Evolutionary conservation across 257 asterid species (phyloP).

Genomic region (Gynochthodes officinalis): DNA sequence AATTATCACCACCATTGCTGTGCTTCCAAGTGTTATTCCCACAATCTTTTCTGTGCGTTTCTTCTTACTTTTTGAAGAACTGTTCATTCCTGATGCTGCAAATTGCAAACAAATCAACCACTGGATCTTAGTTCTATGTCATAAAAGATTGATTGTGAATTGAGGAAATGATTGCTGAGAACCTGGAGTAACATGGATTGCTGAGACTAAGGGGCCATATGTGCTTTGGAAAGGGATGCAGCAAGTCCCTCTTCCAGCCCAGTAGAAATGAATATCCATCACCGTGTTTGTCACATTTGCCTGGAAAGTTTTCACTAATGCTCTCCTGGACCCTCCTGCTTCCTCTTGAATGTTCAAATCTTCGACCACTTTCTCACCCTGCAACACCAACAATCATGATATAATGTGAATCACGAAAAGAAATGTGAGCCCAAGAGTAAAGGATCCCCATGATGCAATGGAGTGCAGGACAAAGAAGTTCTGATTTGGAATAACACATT

Average conservation of each 20-base stretch:
- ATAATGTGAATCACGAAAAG: not conserved
- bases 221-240: slow-evolving; percentile 70
- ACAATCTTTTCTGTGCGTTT: slow-evolving; percentile 33
- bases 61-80: slow-evolving; percentile 27
- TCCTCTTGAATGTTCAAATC: slow-evolving; percentile 46
- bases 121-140: no score
- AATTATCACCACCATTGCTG: slow-evolving; percentile 30
- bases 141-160: not conserved
- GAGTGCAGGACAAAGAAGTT: no score
- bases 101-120: not conserved
- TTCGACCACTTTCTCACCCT: slow-evolving; percentile 48
- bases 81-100: slow-evolving; percentile 27
- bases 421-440: no score
- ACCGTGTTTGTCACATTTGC: slow-evolving; percentile 52
- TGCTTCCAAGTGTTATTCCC: slow-evolving; percentile 43
- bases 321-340: slow-evolving; percentile 56
- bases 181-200: slow-evolving; percentile 54
- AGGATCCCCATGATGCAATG: no score
- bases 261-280: slow-evolving; percentile 50
- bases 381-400: not conserved
- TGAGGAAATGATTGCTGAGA: not conserved
- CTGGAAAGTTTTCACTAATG: slow-evolving; percentile 38
- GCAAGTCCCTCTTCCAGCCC: slow-evolving; percentile 72
- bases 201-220: slow-evolving; percentile 56
- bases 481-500: no score